Conservation (phyloP, 169 alveolate species). For the Babesia gibsoni region DNA sequence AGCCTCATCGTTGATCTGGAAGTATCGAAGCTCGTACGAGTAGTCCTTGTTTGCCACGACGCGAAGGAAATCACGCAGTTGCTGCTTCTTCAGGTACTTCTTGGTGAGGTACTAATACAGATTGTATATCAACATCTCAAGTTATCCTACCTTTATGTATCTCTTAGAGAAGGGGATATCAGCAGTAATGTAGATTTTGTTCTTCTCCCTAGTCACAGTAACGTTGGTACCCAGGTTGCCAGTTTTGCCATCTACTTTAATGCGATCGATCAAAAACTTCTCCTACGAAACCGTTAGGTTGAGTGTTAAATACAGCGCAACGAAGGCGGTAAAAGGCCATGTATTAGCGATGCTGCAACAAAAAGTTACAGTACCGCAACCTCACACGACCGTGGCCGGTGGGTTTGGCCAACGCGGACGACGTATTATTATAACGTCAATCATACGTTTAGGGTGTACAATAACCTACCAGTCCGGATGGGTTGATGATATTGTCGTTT, state of each 20-base stretch:
- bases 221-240: slow-evolving; percentile 93
- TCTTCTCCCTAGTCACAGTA: slow-evolving; percentile 85
- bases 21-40: slow-evolving; percentile 90
- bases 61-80: slow-evolving; percentile 95
- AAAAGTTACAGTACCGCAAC: no score
- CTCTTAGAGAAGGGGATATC: slow-evolving; percentile 97
- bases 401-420: no score
- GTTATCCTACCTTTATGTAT: slow-evolving; percentile 83
- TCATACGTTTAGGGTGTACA: neutral
- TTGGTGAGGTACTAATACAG: slow-evolving; percentile 93
- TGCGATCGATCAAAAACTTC: slow-evolving; percentile 89
- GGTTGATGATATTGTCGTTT: slow-evolving; percentile 89
- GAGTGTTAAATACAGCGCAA: neutral
- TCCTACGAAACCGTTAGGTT: slow-evolving; percentile 71
- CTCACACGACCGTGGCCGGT: no score
- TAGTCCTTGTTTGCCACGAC: slow-evolving; percentile 92
- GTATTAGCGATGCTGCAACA: no score
- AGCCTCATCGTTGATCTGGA: slow-evolving; percentile 88
- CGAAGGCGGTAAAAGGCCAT: no score
- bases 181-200: slow-evolving; percentile 88
- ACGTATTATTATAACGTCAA: no score
- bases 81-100: slow-evolving; percentile 97
- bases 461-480: slow-evolving; percentile 77
- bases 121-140: neutral
- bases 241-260: slow-evolving; percentile 94